Percentiles rank a stretch among this genome's conserved stretches.
These are phyloP conservation scores for Escallonia rubra DNA, from an alignment of 129 eudicot genomes.

Conservation along the genomic window DNA sequence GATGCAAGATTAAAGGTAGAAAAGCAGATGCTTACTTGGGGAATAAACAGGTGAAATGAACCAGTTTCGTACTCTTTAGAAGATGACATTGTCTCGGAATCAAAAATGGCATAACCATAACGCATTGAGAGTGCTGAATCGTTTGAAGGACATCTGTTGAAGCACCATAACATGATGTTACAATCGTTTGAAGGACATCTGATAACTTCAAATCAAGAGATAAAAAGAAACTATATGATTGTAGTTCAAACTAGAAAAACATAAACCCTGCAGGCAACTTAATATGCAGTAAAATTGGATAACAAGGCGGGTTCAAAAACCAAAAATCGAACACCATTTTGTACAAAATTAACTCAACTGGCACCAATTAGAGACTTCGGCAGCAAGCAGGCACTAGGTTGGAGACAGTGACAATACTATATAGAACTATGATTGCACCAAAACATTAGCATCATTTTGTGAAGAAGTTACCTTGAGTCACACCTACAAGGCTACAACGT, in stretches of 20 bases:
- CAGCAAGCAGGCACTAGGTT: no score
- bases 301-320: no score
- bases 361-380: no score
- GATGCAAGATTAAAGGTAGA: constrained; percentile 1
- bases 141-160: constrained; percentile 44
- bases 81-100: constrained; percentile 20
- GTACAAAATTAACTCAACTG: no score
- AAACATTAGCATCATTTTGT: background rate
- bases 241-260: no score
- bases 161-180: constrained; percentile 12
- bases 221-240: background rate
- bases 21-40: constrained; percentile 41
- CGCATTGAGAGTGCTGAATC: constrained; percentile 48
- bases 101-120: constrained; percentile 60
- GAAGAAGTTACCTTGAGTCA: background rate
- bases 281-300: no score
- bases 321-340: no score
- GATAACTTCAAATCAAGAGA: background rate
- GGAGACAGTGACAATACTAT: no score
- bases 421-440: background rate
- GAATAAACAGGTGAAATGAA: constrained; percentile 57
- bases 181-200: background rate
- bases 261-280: no score
- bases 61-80: constrained; percentile 30
- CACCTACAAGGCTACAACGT: background rate